Evolutionary conservation across 257 asterid species (phyloP).

Genomic region (Cordia subcordata): DNA sequence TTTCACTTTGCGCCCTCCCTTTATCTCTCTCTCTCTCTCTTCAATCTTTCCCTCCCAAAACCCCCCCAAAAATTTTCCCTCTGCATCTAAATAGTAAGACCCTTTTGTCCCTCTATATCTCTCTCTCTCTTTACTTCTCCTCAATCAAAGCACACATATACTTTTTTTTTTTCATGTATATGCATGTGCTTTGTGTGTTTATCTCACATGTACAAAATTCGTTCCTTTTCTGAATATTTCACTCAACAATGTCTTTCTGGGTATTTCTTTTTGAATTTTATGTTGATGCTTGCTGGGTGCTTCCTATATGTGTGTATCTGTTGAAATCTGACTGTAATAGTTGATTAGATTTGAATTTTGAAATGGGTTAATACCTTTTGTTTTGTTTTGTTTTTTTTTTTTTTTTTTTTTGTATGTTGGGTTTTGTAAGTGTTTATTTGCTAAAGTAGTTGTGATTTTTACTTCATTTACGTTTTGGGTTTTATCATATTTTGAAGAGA

Average conservation of each 20-base stretch:
- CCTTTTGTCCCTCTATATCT: neutral
- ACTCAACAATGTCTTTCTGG: neutral
- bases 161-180: constrained; percentile 1
- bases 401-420: constrained; percentile 1
- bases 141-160: neutral
- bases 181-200: neutral
- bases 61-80: neutral
- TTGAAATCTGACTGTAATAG: neutral
- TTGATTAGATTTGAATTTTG: neutral
- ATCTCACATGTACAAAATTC: neutral
- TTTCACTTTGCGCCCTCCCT: constrained; percentile 1
- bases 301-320: neutral
- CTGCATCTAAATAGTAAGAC: constrained; percentile 2
- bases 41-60: constrained; percentile 8
- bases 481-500: neutral
- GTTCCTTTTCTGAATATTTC: no score
- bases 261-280: no score
- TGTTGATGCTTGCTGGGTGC: neutral
- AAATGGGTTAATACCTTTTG: no score
- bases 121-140: neutral
- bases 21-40: constrained; percentile 15
- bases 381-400: neutral
- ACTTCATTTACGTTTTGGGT: neutral
- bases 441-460: neutral
- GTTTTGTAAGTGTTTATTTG: neutral